These are phyloP conservation scores for Fusarium ambrosium DNA, from an alignment of 2,329 filamentous ascomycete species.

Conservation along the genomic window DNA sequence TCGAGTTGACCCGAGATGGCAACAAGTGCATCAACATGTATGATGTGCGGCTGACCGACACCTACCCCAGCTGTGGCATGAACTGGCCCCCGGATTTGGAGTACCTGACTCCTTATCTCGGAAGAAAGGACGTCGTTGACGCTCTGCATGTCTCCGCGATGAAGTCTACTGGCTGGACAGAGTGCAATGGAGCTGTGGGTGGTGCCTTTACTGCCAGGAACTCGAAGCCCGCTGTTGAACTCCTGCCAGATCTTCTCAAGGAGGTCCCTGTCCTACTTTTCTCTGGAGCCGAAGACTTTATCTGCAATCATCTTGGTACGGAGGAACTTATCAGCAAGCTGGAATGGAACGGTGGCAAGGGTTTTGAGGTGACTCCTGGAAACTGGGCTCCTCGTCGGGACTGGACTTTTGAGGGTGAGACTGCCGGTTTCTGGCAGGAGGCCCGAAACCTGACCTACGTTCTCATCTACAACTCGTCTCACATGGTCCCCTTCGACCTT, in stretches of 20 bases:
- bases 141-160: conserved; percentile 87
- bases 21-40: conserved; percentile 93
- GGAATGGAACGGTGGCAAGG: conserved; percentile 91
- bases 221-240: conserved; percentile 78
- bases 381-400: conserved; percentile 92
- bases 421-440: conserved; percentile 92
- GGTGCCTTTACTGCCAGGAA: conserved; percentile 76
- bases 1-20: conserved; percentile 72
- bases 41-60: conserved; percentile 87
- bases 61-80: conserved; percentile 90
- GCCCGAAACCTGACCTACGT: conserved; percentile 97
- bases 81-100: conserved; percentile 94
- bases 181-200: conserved; percentile 87
- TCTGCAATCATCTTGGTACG: conserved; percentile 97
- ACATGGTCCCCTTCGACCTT: conserved; percentile 98
- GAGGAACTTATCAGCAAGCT: conserved; percentile 92
- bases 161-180: conserved; percentile 90
- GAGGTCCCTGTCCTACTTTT: conserved; percentile 87
- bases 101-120: conserved; percentile 85
- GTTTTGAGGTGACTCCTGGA: conserved; percentile 88
- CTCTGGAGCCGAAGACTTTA: conserved; percentile 92
- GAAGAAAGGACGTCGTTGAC: conserved; percentile 79
- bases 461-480: conserved; percentile 93
- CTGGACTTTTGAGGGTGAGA: conserved; percentile 92
- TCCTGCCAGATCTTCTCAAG: conserved; percentile 83